A percentile compares a stretch with the other conserved stretches of the same genome.
These are phyloP conservation scores for Aspergillus sp. DNA, from an alignment of 2,329 filamentous ascomycete genomes.

Conservation along the genomic window DNA sequence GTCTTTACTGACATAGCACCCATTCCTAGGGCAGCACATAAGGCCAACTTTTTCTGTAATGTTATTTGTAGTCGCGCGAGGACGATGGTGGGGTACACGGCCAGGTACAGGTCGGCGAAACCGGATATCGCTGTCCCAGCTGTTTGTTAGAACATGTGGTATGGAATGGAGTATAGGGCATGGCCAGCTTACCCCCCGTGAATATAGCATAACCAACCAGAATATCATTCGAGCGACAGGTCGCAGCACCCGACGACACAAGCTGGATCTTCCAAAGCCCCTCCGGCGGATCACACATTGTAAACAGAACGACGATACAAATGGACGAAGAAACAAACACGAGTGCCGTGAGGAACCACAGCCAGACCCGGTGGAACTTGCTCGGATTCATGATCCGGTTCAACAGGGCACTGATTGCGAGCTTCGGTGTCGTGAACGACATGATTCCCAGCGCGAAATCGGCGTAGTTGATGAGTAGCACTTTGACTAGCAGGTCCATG, in stretches of 20 bases:
- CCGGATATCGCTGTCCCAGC: conserved; percentile 26
- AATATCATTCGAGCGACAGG: conserved; percentile 37
- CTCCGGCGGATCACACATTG: conserved; percentile 42
- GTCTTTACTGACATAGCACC: conserved; percentile 27
- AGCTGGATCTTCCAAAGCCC: conserved; percentile 40
- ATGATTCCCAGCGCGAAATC: conserved; percentile 31
- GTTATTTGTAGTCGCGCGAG: conserved; percentile 34
- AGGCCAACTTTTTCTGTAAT: conserved; percentile 28
- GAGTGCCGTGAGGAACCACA: conserved; percentile 32
- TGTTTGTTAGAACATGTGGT: background rate
- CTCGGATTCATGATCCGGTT: conserved; percentile 29
- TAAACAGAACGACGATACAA: conserved; percentile 44
- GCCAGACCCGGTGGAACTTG: conserved; percentile 14
- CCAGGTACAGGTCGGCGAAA: conserved; percentile 34
- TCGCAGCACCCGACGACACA: conserved; percentile 24
- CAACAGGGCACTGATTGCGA: conserved; percentile 29
- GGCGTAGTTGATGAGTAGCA: conserved; percentile 22
- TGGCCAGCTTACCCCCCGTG: conserved; percentile 38
- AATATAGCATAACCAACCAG: conserved; percentile 44
- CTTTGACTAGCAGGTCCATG: background rate
- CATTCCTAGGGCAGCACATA: conserved; percentile 30
- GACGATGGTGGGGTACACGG: conserved; percentile 32
- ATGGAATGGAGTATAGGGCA: too few species aligned
- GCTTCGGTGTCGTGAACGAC: conserved; percentile 30
- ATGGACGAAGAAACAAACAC: conserved; percentile 33